Evolutionary conservation across 768 basidiomycete genomes (phyloP), one percentile per base, ranked within the genome.

Genomic region (Phanerochaete carnosa): DNA sequence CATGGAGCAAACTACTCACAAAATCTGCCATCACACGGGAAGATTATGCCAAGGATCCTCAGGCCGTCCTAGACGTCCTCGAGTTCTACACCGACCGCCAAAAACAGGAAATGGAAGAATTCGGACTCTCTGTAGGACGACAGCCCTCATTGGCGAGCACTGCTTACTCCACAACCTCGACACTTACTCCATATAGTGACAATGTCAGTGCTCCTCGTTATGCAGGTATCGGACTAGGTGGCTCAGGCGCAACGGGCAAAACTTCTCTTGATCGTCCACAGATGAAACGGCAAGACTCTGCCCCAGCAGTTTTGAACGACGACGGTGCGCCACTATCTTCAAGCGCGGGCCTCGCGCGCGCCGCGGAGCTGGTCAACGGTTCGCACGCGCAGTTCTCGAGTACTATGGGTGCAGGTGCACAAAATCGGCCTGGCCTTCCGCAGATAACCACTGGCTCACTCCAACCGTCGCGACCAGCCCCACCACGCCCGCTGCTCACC

Each of bases 81-180:
- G 95, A 98, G 70, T 99, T 98, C 77, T 99, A 98, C 74, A 98
- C 95, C 13, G 94, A 96, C 73, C 92, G 94, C 67, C 94, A 96
- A 78, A 96, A 95, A 72, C 90, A 94, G n/a, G 94, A 96, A 72
- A 74, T 88, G 68, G 93, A 95, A 68, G 85, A 87, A 45, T 76
- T 82, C 69, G 62, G 68, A 55, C 52, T 69, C n/a, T 55, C 65
- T 29, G 64, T 47, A 19, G 58, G 64, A 25, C 47, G 56, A 11
- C 33, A 37, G 22, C 30, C 49, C 50, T 55, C 56, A 26, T 26
- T 30, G 13, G 33, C 29, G n/a, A 25, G 60, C 53, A 74, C 78
- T 73, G 60, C 60, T 9, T 65, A 63, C 55, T 32, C 64, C 1
- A 59, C 59, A 67, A 66, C 56, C 30, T 68, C 63, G 33, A 72